Percentiles rank a stretch among this genome's conserved stretches.
phyloP scores from a whole-genome alignment of 1,139 yeast genomes.

The Groenewaldozyma sp. region DNA sequence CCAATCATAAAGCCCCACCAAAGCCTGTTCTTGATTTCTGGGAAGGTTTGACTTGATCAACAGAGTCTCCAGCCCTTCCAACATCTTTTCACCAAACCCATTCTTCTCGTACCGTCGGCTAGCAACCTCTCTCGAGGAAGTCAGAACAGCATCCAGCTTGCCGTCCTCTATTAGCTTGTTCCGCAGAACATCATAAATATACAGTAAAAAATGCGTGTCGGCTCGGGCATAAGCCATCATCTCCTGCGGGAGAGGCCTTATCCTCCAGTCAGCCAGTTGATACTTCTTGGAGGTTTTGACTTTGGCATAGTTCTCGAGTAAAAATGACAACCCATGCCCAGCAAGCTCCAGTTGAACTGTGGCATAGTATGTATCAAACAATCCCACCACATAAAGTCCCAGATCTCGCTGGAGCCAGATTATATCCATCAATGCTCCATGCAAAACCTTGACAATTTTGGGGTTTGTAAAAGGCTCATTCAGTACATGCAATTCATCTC shows the following conservation, averaged over 20 bases:
- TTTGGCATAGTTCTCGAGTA: conserved; percentile 69
- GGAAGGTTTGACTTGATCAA: conserved; percentile 62
- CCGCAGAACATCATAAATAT: conserved; percentile 68
- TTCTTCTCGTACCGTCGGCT: conserved; percentile 61
- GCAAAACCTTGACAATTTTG: conserved; percentile 71
- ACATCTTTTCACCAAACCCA: conserved; percentile 21
- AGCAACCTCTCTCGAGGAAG: conserved; percentile 75
- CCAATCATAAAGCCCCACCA: conserved; percentile 67
- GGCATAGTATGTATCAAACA: conserved; percentile 92
- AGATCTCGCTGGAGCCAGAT: conserved; percentile 95
- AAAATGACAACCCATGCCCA: conserved; percentile 72
- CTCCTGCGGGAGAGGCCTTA: conserved; percentile 69
- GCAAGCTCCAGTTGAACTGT: conserved; percentile 70
- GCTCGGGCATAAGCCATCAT: conserved; percentile 88
- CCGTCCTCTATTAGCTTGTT: conserved; percentile 48
- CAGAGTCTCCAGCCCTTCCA: conserved; percentile 26
- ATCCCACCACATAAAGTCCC: conserved; percentile 80
- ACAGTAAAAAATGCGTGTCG: conserved; percentile 84
- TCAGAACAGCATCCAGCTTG: conserved; percentile 54
- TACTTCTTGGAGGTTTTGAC: conserved; percentile 90
- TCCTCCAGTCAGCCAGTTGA: conserved; percentile 95
- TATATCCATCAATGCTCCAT: conserved; percentile 96
- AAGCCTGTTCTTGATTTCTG: conserved; percentile 43
- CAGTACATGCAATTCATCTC: conserved; percentile 60
- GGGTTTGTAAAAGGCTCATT: conserved; percentile 80